A percentile compares a stretch with the other conserved stretches of the same genome.
phyloP scores from a whole-genome alignment of 78 protist species.

The Speleostelium caveatum region DNA sequence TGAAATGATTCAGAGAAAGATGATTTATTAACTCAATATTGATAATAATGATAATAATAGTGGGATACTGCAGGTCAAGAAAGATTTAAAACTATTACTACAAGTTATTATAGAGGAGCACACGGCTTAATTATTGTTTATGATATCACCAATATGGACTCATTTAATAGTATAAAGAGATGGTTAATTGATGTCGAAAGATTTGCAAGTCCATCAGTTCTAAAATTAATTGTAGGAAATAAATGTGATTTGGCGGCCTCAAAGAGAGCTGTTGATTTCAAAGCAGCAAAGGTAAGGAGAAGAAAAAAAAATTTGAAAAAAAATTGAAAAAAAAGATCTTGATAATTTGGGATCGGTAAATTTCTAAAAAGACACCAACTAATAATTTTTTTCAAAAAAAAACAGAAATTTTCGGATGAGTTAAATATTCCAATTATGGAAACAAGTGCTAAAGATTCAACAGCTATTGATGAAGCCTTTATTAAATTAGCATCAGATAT shows the following conservation, averaged over 20 bases:
- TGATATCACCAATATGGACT: constrained; percentile 61
- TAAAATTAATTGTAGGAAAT: constrained; percentile 72
- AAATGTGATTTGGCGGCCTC: constrained; percentile 52
- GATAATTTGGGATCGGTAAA: too few relatives aligned
- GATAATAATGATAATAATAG: too few relatives aligned
- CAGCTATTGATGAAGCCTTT: constrained; percentile 74
- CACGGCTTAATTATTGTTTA: constrained; percentile 87
- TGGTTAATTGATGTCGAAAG: constrained; percentile 81
- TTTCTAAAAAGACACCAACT: too few relatives aligned
- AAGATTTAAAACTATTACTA: constrained; percentile 86
- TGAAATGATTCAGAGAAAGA: background rate
- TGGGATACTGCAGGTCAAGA: constrained; percentile 93
- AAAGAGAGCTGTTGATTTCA: constrained; percentile 71
- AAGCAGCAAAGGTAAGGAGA: constrained; percentile 68
- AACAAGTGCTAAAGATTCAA: constrained; percentile 76
- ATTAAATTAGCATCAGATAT: constrained; percentile 62
- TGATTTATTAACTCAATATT: background rate
- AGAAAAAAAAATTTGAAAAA: too few relatives aligned
- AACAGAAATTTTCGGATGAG: constrained; percentile 70
- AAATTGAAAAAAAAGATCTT: too few relatives aligned
- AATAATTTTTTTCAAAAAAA: background rate
- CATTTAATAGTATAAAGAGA: constrained; percentile 78
- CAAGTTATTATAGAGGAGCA: constrained; percentile 89
- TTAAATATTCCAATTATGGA: constrained; percentile 74
- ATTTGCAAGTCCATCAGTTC: constrained; percentile 66